These are phyloP conservation scores for Phytopythium kandeliae DNA, from an alignment of 352 stramenopile genomes.

Conservation along the genomic window DNA sequence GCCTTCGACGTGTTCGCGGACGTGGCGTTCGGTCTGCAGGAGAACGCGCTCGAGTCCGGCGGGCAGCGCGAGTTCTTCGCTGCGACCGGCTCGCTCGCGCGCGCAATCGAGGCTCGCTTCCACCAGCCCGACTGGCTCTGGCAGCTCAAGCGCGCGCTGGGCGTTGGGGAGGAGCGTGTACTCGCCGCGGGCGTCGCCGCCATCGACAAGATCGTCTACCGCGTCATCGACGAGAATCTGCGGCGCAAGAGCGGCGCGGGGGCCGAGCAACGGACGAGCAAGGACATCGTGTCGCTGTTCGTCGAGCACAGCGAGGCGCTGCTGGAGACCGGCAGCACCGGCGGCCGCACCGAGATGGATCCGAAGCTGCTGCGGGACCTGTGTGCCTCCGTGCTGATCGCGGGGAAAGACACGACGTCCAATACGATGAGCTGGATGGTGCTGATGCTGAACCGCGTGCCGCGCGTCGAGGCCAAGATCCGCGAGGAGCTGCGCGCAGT, in stretches of 20 bases:
- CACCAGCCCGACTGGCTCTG: constrained; percentile 7
- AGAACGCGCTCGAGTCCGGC: constrained; percentile 56
- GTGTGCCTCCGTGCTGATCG: constrained; percentile 49
- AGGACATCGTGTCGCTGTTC: constrained; percentile 9
- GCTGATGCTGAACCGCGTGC: constrained; percentile 28
- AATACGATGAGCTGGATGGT: constrained; percentile 48
- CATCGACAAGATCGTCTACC: too few species aligned
- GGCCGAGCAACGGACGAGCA: constrained; percentile 8
- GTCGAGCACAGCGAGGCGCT: constrained; percentile 1
- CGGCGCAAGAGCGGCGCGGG: too few species aligned
- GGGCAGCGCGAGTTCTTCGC: background rate
- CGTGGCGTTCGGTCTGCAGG: constrained; percentile 50
- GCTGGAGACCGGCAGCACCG: background rate
- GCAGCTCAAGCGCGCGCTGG: background rate
- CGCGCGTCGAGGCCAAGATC: constrained; percentile 21
- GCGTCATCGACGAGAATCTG: too few species aligned
- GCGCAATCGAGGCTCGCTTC: background rate
- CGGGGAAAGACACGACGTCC: constrained; percentile 49
- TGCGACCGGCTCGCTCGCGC: background rate
- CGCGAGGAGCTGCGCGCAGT: constrained; percentile 14
- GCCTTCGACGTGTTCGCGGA: constrained; percentile 30
- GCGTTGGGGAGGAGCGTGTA: too few species aligned
- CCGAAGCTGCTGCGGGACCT: constrained; percentile 41
- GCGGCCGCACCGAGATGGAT: too few species aligned
- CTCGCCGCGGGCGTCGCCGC: background rate